Evolutionary conservation across 148 eudicot genomes (phyloP), one percentile per base, ranked within the genome.

Genomic region (Polygonum maritimum): DNA sequence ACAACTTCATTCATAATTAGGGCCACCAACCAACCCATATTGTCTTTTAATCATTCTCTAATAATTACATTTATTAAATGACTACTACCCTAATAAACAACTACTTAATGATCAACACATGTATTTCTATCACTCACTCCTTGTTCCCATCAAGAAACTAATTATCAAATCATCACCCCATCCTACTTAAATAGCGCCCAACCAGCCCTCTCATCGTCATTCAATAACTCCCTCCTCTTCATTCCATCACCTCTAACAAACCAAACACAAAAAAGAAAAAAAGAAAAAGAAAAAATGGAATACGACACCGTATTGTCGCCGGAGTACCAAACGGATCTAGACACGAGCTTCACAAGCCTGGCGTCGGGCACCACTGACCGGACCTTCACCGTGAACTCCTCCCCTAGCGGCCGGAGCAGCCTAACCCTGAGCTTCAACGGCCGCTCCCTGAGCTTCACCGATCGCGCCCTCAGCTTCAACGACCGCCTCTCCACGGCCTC

Each of bases 341-440:
- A 71, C 51, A 31, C 9, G 7, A 71, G 74, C 74, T 71, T 67
- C 75, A 72, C 74, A 39, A 71, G 74, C 74, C 2, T 71, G 2
- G 74, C 75, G 33, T 67, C 71, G 45, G 35, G 16, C 75, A 13
- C 75, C 49, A 72, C 74, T 33, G 45, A 38, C 73, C 69, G 69
- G 15, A 63, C 71, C 19, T 36, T 19, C 75, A 67, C 71, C 71
- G 19, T 16, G n/a, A 35, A 35, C 52, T 71, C 74, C 15, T 71
- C 74, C 31, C 35, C 75, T 8, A 72, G 75, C 33, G 18, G 31
- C 75, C 75, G 75, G n/a, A 78, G 78, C 71, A 89, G 97, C 78
- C 83, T 88, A 54, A 79, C 89, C 2, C 91, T 90, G 48, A 88
- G 91, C 83, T 84, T 36, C 71, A 35, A 33, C 44, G 19, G 19